These are phyloP conservation scores for Daphne laureola DNA, from an alignment of 441 rosid species.

Conservation along the genomic window DNA sequence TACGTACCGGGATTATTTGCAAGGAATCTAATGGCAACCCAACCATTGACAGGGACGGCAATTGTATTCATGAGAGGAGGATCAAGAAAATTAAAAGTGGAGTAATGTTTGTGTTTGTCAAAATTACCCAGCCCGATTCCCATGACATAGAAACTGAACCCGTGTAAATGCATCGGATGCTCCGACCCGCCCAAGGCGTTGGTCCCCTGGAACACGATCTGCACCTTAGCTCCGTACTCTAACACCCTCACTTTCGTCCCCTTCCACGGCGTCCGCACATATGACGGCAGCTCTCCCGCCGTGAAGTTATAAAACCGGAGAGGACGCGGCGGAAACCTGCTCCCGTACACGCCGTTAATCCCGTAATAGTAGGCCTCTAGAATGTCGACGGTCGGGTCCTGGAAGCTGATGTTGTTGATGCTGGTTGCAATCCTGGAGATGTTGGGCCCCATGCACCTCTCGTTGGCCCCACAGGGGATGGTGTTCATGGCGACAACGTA, in stretches of 20 bases:
- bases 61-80: constrained; percentile 37
- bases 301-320: constrained; percentile 26
- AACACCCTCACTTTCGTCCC: constrained; percentile 30
- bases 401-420: constrained; percentile 38
- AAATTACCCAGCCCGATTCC: constrained; percentile 45
- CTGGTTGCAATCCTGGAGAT: constrained; percentile 27
- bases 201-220: constrained; percentile 43
- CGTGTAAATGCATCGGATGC: constrained; percentile 59
- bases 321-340: constrained; percentile 27
- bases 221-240: constrained; percentile 28
- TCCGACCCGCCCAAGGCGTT: constrained; percentile 18
- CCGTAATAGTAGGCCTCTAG: constrained; percentile 34
- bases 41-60: constrained; percentile 39
- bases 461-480: constrained; percentile 10
- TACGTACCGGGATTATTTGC: constrained; percentile 39
- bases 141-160: constrained; percentile 35
- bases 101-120: constrained; percentile 18
- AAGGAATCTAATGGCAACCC: constrained; percentile 37
- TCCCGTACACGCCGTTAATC: constrained; percentile 19
- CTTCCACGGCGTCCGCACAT: constrained; percentile 8
- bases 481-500: constrained; percentile 21
- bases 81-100: constrained; percentile 31
- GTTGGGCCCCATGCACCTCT: constrained; percentile 29
- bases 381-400: constrained; percentile 29
- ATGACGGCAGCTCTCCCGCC: constrained; percentile 14